Evolutionary conservation across 2,329 filamentous ascomycete species (phyloP).

Genomic region (Stenocarpella maydis): DNA sequence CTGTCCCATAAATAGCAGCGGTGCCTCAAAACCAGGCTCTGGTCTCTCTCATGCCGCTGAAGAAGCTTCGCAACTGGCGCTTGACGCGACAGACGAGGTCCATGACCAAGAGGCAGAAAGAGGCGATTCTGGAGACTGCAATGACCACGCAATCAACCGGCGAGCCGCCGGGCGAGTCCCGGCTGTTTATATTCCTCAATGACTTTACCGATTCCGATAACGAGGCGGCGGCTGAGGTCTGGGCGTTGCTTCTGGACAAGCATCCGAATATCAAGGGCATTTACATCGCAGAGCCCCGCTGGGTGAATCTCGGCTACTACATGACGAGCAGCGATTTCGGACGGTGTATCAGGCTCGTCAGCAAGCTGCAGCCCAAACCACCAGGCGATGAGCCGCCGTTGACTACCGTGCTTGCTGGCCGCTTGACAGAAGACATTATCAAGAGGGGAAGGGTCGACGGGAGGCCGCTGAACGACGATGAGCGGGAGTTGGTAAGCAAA

Average conservation of each 20-base stretch:
- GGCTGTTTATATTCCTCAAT: slow-evolving; percentile 32
- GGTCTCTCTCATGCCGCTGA: slow-evolving; percentile 23
- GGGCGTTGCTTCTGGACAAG: slow-evolving; percentile 12
- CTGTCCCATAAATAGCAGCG: slow-evolving; percentile 16
- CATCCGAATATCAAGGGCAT: slow-evolving; percentile 26
- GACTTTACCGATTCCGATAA: slow-evolving; percentile 36
- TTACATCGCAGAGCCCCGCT: slow-evolving; percentile 35
- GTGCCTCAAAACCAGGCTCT: not conserved
- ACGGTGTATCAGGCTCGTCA: slow-evolving; percentile 24
- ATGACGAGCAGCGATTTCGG: slow-evolving; percentile 31
- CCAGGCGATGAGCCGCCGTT: slow-evolving; percentile 24
- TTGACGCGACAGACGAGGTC: slow-evolving; percentile 31
- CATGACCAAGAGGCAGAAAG: slow-evolving; percentile 22
- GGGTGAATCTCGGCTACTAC: slow-evolving; percentile 34
- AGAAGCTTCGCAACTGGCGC: slow-evolving; percentile 31
- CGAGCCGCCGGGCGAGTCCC: not conserved
- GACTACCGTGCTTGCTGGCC: slow-evolving; percentile 29
- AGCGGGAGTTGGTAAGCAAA: slow-evolving; percentile 25
- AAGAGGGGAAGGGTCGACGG: slow-evolving; percentile 11
- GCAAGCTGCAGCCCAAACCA: slow-evolving; percentile 10
- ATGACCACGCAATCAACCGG: slow-evolving; percentile 27
- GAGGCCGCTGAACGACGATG: not conserved
- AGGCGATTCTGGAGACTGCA: slow-evolving; percentile 19
- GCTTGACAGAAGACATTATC: slow-evolving; percentile 27
- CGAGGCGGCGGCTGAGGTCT: slow-evolving; percentile 31